A percentile compares a stretch with the other conserved stretches of the same genome.
Evolutionary conservation across 106 monocot species (phyloP).

Genomic region (Acanthochlamys bracteata): DNA sequence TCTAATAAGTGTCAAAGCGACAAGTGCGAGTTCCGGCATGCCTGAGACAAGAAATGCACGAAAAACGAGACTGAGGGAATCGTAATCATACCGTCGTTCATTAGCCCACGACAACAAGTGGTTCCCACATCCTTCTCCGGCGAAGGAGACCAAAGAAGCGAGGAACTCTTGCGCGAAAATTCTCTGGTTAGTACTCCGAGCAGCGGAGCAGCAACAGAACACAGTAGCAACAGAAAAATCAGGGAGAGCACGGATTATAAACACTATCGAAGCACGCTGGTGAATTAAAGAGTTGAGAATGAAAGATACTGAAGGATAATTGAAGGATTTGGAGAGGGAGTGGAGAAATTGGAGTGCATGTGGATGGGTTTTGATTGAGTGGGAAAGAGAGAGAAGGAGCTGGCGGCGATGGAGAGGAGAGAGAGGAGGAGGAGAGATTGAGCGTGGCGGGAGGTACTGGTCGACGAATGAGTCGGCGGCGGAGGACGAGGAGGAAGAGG

Average conservation of each 20-base stretch:
- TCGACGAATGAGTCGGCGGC: constrained; percentile 13
- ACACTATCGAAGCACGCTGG: constrained; percentile 13
- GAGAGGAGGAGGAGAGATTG: constrained; percentile 13
- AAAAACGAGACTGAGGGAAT: background rate
- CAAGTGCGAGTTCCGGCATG: too few relatives aligned
- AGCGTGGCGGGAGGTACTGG: constrained; percentile 28
- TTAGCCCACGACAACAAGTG: constrained; percentile 27
- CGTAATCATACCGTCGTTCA: background rate
- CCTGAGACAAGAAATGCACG: too few relatives aligned
- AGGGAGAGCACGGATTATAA: constrained; percentile 15
- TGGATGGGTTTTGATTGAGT: constrained; percentile 27
- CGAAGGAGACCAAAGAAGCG: background rate
- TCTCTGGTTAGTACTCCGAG: constrained; percentile 14
- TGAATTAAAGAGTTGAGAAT: constrained; percentile 21
- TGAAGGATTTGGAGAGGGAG: constrained; percentile 12
- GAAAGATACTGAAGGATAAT: constrained; percentile 12
- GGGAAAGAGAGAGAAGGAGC: constrained; percentile 30
- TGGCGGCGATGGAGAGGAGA: constrained; percentile 24
- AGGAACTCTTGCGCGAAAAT: constrained; percentile 46
- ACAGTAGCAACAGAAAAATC: constrained; percentile 14
- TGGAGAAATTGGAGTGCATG: constrained; percentile 17
- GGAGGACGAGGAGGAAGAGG: constrained; percentile 3
- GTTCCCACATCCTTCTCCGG: background rate
- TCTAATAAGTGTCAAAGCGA: too few relatives aligned
- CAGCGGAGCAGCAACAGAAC: constrained; percentile 23